phyloP scores from a whole-genome alignment of 805 yeast genomes.

The Hanseniaspora mollemarum region DNA sequence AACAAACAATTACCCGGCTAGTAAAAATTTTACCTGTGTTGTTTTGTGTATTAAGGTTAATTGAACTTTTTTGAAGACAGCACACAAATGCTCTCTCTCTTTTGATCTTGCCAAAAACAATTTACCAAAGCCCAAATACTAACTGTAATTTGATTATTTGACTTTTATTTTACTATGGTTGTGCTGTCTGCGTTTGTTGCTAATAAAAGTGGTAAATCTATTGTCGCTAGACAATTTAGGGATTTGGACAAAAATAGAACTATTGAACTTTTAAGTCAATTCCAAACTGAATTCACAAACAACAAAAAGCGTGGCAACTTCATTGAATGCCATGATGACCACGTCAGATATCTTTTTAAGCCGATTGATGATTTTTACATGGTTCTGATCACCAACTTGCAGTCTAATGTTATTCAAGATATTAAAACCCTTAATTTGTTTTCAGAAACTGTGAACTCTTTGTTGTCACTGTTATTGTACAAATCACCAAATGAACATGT shows the following conservation, averaged over 20 bases:
- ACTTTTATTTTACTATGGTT: conserved; percentile 49
- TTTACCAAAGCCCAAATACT: no score
- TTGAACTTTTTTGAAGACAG: no score
- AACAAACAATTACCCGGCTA: no score
- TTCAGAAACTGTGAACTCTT: conserved; percentile 65
- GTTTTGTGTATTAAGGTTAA: no score
- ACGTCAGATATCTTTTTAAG: conserved; percentile 86
- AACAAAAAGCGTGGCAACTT: conserved; percentile 76
- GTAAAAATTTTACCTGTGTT: no score
- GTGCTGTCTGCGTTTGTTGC: conserved; percentile 90
- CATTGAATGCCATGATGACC: conserved; percentile 62
- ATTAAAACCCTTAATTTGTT: conserved; percentile 82
- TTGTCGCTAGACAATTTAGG: conserved; percentile 82
- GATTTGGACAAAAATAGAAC: conserved; percentile 77
- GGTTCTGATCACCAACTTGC: conserved; percentile 79
- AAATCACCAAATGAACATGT: conserved; percentile 12
- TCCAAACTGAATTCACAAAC: conserved; percentile 65
- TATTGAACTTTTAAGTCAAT: conserved; percentile 71
- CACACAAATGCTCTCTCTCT: no score
- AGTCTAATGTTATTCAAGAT: conserved; percentile 86
- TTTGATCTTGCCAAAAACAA: no score
- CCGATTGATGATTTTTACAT: conserved; percentile 90
- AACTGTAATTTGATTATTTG: no score
- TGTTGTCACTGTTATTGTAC: conserved; percentile 31
- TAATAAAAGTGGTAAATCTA: conserved; percentile 84